These are phyloP conservation scores for Neurospora tetraspora DNA, from an alignment of 495 filamentous ascomycete genomes.

Conservation along the genomic window DNA sequence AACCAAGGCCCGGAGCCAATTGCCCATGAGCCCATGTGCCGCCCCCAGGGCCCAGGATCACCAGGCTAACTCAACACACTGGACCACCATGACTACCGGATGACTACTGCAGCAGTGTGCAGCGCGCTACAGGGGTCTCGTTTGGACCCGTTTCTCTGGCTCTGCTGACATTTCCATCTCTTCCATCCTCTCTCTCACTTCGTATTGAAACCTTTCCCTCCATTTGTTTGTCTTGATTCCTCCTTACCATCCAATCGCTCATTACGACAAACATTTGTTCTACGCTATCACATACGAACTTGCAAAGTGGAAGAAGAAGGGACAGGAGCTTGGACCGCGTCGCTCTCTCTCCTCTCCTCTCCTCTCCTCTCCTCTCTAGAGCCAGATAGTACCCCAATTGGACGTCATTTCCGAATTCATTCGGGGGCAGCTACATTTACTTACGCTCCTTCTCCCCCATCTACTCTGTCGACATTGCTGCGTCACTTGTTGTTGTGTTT, in stretches of 20 bases:
- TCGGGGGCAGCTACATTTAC: not conserved
- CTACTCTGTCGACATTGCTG: not conserved
- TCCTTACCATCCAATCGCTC: not conserved
- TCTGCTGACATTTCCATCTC: not conserved
- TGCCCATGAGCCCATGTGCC: not conserved
- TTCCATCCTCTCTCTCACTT: not conserved
- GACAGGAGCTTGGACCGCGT: not conserved
- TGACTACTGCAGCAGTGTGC: not conserved
- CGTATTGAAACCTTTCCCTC: not conserved
- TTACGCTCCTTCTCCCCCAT: not conserved
- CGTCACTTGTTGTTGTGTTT: not conserved
- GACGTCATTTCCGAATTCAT: constrained; percentile 1
- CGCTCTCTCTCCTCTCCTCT: not conserved
- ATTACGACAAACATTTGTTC: not conserved
- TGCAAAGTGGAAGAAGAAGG: not conserved
- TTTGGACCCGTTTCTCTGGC: not conserved
- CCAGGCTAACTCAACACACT: not conserved
- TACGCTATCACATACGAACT: not conserved
- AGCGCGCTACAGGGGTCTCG: not conserved
- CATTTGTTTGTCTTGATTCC: not conserved
- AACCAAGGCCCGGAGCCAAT: not conserved
- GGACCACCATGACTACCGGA: not conserved
- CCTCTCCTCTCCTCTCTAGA: not conserved
- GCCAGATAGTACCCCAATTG: not conserved
- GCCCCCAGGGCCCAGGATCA: not conserved